Evolutionary conservation across 164 flowering plant species (phyloP).

Genomic region (Stephania japonica): DNA sequence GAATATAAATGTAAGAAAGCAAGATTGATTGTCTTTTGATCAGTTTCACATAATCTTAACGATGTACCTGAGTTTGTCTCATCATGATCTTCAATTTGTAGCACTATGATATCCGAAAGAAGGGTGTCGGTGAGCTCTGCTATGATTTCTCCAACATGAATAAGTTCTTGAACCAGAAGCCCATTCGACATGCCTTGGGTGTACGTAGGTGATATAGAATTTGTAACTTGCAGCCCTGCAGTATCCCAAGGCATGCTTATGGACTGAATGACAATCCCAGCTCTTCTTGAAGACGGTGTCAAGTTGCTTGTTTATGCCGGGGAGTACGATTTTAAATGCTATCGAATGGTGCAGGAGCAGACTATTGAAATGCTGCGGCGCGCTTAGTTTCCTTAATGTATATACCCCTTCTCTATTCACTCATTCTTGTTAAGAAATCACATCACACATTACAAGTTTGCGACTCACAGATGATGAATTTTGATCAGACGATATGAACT

Average conservation of each 20-base stretch:
- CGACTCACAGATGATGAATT: neutral
- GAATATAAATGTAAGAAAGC: conserved; percentile 46
- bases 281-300: conserved; percentile 77
- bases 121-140: conserved; percentile 59
- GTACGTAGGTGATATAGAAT: conserved; percentile 72
- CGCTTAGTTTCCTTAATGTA: conserved; percentile 83
- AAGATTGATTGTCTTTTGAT: neutral
- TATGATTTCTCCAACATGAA: conserved; percentile 79
- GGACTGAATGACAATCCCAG: conserved; percentile 86
- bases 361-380: conserved; percentile 54
- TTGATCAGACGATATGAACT: neutral
- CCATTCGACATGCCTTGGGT: conserved; percentile 60
- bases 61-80: neutral
- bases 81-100: conserved; percentile 25
- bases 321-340: conserved; percentile 74
- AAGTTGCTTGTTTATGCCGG: conserved; percentile 71
- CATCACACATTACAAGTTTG: neutral
- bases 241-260: conserved; percentile 51
- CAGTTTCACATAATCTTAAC: neutral
- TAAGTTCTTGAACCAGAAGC: conserved; percentile 37
- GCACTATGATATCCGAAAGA: conserved; percentile 80
- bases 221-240: conserved; percentile 58
- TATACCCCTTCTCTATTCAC: neutral
- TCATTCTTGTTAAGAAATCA: neutral
- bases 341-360: conserved; percentile 80